Evolutionary conservation across 106 monocot genomes (phyloP).

Genomic region (Narthecium ossifragum): DNA sequence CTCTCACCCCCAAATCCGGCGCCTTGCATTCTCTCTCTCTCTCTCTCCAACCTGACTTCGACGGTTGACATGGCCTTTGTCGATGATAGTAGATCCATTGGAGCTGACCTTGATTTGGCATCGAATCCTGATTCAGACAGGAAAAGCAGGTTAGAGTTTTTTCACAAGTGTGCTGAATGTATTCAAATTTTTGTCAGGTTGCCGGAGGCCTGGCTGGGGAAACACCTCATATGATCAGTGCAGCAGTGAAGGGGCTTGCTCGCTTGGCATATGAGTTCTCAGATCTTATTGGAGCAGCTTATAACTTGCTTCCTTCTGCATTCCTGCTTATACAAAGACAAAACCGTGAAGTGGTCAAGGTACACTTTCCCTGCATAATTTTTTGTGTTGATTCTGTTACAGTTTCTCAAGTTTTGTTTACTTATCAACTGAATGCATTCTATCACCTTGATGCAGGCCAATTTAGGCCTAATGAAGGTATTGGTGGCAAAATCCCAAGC

Average conservation of each 20-base stretch:
- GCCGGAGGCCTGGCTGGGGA: constrained; percentile 64
- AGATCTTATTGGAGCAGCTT: constrained; percentile 80
- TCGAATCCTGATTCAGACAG: too few relatives aligned
- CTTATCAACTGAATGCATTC: background rate
- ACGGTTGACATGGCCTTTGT: too few relatives aligned
- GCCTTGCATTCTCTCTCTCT: too few relatives aligned
- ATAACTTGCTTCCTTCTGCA: constrained; percentile 78
- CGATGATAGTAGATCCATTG: too few relatives aligned
- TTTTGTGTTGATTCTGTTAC: background rate
- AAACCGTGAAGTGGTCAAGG: constrained; percentile 86
- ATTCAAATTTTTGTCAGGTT: constrained; percentile 59
- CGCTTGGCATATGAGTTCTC: constrained; percentile 96
- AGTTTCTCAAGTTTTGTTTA: background rate
- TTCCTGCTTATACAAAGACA: constrained; percentile 81
- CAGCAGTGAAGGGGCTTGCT: constrained; percentile 83
- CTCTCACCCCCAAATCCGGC: too few relatives aligned
- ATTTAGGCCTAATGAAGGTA: constrained; percentile 88
- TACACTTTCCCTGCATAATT: constrained; percentile 13
- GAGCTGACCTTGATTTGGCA: too few relatives aligned
- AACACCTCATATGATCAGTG: constrained; percentile 89
- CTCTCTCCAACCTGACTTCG: too few relatives aligned
- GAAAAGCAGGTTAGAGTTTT: too few relatives aligned
- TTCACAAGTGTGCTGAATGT: too few relatives aligned
- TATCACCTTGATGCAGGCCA: constrained; percentile 47
- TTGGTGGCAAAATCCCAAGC: constrained; percentile 80